phyloP scores from a whole-genome alignment of 2,329 filamentous ascomycete species.

The Stachybotrys elegans region DNA sequence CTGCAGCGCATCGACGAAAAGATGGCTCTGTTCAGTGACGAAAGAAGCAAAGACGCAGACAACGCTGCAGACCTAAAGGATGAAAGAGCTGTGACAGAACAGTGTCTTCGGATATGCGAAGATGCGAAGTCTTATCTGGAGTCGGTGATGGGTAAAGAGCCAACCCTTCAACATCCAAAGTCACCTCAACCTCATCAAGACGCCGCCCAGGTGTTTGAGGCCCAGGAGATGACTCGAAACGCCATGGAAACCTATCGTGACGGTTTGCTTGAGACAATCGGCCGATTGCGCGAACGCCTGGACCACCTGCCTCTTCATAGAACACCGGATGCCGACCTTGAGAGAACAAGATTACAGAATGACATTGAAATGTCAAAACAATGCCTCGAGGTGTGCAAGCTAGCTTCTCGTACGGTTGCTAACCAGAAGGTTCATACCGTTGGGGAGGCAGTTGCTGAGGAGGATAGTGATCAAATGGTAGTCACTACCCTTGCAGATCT shows the following conservation, averaged over 20 bases:
- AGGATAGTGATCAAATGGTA: constrained; percentile 33
- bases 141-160: constrained; percentile 22
- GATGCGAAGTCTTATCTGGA: constrained; percentile 27
- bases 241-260: constrained; percentile 24
- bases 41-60: constrained; percentile 12
- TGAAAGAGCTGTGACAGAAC: constrained; percentile 28
- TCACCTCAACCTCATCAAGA: not conserved
- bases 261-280: constrained; percentile 23
- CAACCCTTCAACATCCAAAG: constrained; percentile 13
- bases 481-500: constrained; percentile 35
- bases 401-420: constrained; percentile 21
- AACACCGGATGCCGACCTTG: constrained; percentile 13
- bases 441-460: constrained; percentile 30
- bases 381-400: constrained; percentile 32
- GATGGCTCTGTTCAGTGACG: constrained; percentile 14
- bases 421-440: constrained; percentile 27
- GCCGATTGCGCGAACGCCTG: constrained; percentile 26
- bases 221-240: constrained; percentile 24
- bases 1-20: constrained; percentile 31
- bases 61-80: constrained; percentile 25
- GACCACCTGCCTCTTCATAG: constrained; percentile 15
- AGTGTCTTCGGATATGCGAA: constrained; percentile 34
- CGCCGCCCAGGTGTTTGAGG: constrained; percentile 19
- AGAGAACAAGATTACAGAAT: constrained; percentile 24
- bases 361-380: constrained; percentile 28